Percentiles rank a stretch among this genome's conserved stretches.
phyloP scores from a whole-genome alignment of 2,329 filamentous ascomycete species.

The Epichloe hybrida region DNA sequence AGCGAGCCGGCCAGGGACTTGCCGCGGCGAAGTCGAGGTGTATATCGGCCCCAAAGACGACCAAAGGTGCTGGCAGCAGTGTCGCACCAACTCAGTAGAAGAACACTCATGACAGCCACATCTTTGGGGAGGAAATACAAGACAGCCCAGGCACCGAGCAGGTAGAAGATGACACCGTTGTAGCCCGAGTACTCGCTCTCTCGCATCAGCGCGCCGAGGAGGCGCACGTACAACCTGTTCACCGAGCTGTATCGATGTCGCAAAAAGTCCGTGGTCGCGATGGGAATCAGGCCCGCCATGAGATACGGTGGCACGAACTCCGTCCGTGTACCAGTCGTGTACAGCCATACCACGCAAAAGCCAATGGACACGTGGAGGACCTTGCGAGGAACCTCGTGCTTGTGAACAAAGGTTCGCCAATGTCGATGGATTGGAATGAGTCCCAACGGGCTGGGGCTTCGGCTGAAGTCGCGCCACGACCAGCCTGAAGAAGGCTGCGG shows the following conservation, averaged over 20 bases:
- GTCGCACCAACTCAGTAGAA: conserved; percentile 95
- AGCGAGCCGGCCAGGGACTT: conserved; percentile 86
- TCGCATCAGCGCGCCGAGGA: conserved; percentile 84
- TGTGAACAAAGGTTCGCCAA: conserved; percentile 86
- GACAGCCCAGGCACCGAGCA: conserved; percentile 78
- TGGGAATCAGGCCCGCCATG: conserved; percentile 68
- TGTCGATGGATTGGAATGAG: conserved; percentile 90
- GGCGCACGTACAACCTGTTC: conserved; percentile 76
- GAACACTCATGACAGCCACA: conserved; percentile 73
- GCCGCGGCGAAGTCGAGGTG: conserved; percentile 66
- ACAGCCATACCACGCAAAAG: conserved; percentile 81
- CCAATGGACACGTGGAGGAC: conserved; percentile 90
- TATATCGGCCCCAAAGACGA: conserved; percentile 77
- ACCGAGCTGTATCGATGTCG: conserved; percentile 71
- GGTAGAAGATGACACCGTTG: conserved; percentile 95
- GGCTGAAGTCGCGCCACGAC: conserved; percentile 77
- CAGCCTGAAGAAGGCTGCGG: conserved; percentile 47
- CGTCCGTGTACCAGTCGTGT: conserved; percentile 65
- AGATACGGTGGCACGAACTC: conserved; percentile 64
- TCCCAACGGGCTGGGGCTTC: conserved; percentile 83
- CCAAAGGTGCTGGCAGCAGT: conserved; percentile 94
- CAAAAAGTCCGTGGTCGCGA: conserved; percentile 67
- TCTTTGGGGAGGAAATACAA: conserved; percentile 87
- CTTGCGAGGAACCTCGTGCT: conserved; percentile 93
- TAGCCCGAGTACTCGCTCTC: conserved; percentile 89